Evolutionary conservation across 257 asterid species (phyloP).

Genomic region (Knoxia roxburghii): DNA sequence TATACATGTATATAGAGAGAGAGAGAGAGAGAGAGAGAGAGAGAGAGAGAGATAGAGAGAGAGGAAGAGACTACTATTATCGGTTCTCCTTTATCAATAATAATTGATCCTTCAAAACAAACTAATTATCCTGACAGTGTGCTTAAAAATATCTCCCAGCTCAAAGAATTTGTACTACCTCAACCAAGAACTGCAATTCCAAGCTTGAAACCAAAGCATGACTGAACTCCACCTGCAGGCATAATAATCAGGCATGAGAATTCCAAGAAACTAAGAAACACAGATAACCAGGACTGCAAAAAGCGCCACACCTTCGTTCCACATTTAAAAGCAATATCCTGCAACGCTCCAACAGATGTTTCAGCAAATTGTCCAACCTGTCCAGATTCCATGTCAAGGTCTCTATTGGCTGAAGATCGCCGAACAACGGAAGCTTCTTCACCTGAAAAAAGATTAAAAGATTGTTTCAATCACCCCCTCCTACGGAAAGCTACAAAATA

Average conservation of each 20-base stretch:
- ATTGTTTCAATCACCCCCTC: neutral
- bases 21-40: too few species aligned
- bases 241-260: conserved; percentile 20
- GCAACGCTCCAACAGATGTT: conserved; percentile 58
- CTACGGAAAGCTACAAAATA: neutral
- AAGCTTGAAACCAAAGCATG: conserved; percentile 42
- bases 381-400: conserved; percentile 72
- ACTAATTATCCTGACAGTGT: neutral
- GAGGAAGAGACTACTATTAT: neutral
- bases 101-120: neutral
- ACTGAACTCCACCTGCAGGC: conserved; percentile 66
- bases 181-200: conserved; percentile 59
- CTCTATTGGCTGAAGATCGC: conserved; percentile 52
- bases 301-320: conserved; percentile 67
- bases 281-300: neutral
- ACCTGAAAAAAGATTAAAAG: conserved; percentile 31
- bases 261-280: conserved; percentile 9
- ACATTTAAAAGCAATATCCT: conserved; percentile 80
- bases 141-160: neutral
- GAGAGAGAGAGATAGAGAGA: too few species aligned
- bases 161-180: conserved; percentile 40
- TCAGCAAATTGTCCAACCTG: conserved; percentile 62
- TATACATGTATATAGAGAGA: too few species aligned
- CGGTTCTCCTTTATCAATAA: neutral
- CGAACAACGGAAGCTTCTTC: conserved; percentile 52